These are phyloP conservation scores for Coemansia asiatica DNA, from an alignment of 192 early-diverging fungal species.

Conservation along the genomic window DNA sequence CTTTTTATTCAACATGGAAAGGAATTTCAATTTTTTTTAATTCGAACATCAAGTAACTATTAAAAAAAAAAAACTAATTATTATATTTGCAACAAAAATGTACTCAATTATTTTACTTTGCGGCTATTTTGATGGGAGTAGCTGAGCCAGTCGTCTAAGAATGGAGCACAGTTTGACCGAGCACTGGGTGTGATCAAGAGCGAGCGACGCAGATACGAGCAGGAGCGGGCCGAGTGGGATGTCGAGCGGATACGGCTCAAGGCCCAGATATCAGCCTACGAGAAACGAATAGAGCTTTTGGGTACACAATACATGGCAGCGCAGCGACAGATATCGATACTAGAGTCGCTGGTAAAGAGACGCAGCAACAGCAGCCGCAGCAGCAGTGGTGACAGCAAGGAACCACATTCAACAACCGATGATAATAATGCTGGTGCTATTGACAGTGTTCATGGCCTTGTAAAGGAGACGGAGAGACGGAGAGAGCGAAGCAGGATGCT, in stretches of 20 bases:
- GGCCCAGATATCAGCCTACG: slow-evolving; percentile 31
- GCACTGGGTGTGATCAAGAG: slow-evolving; percentile 31
- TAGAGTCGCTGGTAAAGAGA: slow-evolving; percentile 20
- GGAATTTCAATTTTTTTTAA: too few species aligned
- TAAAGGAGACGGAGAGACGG: slow-evolving; percentile 13
- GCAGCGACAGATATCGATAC: slow-evolving; percentile 29
- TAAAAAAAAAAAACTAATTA: not conserved
- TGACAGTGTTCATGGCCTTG: slow-evolving; percentile 17
- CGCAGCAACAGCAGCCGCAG: not conserved
- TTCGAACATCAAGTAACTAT: too few species aligned
- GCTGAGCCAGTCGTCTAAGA: slow-evolving; percentile 5
- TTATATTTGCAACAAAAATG: not conserved
- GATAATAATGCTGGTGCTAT: not conserved
- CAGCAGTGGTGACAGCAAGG: too few species aligned
- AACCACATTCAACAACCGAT: not conserved
- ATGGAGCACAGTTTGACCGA: slow-evolving; percentile 29
- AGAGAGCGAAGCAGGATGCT: slow-evolving; percentile 27
- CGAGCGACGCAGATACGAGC: slow-evolving; percentile 51
- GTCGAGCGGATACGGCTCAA: slow-evolving; percentile 49
- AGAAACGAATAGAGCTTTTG: slow-evolving; percentile 43
- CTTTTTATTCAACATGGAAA: not conserved
- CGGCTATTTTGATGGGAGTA: not conserved
- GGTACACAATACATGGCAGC: slow-evolving; percentile 19
- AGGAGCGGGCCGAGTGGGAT: slow-evolving; percentile 45
- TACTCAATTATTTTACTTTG: not conserved